Percentiles rank a stretch among this genome's conserved stretches.
Evolutionary conservation across 306 rosid species (phyloP).

Genomic region (Cucumis sativus): DNA sequence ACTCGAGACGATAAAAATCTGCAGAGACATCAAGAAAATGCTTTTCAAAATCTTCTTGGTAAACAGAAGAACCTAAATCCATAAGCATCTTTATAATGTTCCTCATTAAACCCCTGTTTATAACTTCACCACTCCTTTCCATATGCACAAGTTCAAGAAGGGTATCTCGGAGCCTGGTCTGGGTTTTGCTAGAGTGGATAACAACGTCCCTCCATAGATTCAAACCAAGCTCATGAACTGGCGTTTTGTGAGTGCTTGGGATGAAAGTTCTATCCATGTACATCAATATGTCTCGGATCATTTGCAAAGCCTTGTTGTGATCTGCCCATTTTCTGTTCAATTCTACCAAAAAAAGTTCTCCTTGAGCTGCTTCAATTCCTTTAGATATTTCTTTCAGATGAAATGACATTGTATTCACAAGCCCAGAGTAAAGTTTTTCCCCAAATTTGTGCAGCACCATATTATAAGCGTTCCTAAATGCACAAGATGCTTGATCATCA

Average conservation of each 20-base stretch:
- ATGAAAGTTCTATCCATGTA: constrained; percentile 94
- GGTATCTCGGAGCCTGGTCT: constrained; percentile 38
- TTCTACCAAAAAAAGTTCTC: constrained; percentile 64
- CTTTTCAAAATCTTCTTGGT: constrained; percentile 57
- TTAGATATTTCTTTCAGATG: constrained; percentile 61
- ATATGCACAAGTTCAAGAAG: constrained; percentile 52
- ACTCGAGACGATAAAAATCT: constrained; percentile 58
- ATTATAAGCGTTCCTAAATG: constrained; percentile 79
- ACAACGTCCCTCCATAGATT: constrained; percentile 76
- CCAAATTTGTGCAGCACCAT: constrained; percentile 98
- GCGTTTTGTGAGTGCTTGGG: constrained; percentile 42
- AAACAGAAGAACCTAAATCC: constrained; percentile 68
- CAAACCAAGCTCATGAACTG: constrained; percentile 72
- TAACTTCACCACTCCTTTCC: constrained; percentile 68
- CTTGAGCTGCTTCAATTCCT: constrained; percentile 61
- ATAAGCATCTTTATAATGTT: constrained; percentile 59
- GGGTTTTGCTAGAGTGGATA: constrained; percentile 50
- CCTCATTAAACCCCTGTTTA: constrained; percentile 60
- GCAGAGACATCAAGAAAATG: constrained; percentile 61
- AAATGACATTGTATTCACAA: constrained; percentile 56
- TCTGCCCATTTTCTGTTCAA: constrained; percentile 73
- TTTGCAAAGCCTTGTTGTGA: constrained; percentile 63
- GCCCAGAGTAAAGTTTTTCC: constrained; percentile 72
- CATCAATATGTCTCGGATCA: constrained; percentile 76
- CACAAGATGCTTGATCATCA: constrained; percentile 8